Evolutionary conservation across 148 eudicot genomes (phyloP).

Genomic region (Euryodendron excelsum): DNA sequence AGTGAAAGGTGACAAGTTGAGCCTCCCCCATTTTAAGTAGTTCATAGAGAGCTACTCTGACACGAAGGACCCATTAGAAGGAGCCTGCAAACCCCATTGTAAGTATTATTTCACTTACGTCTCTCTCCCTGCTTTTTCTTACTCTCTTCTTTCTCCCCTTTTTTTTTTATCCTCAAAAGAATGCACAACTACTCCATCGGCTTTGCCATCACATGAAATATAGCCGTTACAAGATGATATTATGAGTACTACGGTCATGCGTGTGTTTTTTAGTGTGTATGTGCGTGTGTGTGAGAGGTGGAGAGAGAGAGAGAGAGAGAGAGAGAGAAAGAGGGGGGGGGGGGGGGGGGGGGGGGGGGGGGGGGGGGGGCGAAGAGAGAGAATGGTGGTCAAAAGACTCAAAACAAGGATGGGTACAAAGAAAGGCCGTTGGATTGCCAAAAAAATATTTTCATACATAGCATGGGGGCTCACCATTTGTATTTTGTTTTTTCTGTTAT

Average conservation of each 20-base stretch:
- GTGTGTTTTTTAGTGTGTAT: not conserved
- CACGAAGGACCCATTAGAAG: too few species aligned
- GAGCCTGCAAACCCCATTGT: not conserved
- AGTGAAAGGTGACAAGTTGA: too few species aligned
- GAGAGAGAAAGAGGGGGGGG: not conserved
- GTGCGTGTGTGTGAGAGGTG: not conserved
- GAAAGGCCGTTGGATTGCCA: conserved; percentile 15
- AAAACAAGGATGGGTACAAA: not conserved
- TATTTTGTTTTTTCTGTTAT: too few species aligned
- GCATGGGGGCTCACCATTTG: too few species aligned
- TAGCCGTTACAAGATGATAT: conserved; percentile 4
- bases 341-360: too few species aligned
- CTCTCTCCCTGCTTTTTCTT: not conserved
- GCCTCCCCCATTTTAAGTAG: too few species aligned
- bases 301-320: not conserved
- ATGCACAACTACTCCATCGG: not conserved
- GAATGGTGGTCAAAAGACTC: not conserved
- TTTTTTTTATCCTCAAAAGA: not conserved
- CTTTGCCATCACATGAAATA: conserved; percentile 9
- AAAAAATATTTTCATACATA: too few species aligned
- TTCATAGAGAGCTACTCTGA: too few species aligned
- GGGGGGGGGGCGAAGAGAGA: too few species aligned
- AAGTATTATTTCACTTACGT: not conserved
- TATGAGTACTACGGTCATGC: not conserved
- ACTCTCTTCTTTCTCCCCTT: not conserved